A percentile compares a stretch with the other conserved stretches of the same genome.
phyloP scores from a whole-genome alignment of 2,329 filamentous ascomycete genomes.

The Tolypocladium tropicale region DNA sequence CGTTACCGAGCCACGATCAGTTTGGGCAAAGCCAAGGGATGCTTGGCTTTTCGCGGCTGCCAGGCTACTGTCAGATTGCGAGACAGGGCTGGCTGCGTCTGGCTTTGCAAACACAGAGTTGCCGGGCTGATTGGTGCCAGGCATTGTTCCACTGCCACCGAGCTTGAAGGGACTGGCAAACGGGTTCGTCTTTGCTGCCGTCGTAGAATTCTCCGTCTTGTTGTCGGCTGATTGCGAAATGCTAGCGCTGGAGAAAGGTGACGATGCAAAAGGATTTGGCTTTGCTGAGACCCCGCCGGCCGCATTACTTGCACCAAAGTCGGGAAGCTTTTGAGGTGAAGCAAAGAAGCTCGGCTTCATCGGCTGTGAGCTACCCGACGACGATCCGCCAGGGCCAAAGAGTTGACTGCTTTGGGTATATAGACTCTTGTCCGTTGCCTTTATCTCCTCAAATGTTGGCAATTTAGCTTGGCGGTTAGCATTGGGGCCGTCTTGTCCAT shows the following conservation, averaged over 20 bases:
- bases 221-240: not conserved
- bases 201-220: not conserved
- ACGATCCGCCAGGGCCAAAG: not conserved
- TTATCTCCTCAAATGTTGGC: not conserved
- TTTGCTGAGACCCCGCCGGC: not conserved
- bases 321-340: not conserved
- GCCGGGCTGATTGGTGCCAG: not conserved
- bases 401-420: not conserved
- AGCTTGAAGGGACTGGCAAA: not conserved
- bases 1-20: not conserved
- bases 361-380: not conserved
- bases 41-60: not conserved
- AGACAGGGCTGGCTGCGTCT: not conserved
- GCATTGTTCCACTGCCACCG: not conserved
- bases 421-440: not conserved
- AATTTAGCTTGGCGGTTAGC: not conserved
- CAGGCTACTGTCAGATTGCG: not conserved
- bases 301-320: not conserved
- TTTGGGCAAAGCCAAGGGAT: not conserved
- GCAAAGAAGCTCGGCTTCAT: slow-evolving; percentile 6
- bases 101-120: not conserved
- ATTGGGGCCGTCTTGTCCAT: not conserved
- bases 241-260: not conserved
- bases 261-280: slow-evolving; percentile 3
- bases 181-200: not conserved